These are phyloP conservation scores for Coelastrella sp. DNA, from an alignment of 139 green algal genomes.

Conservation along the genomic window DNA sequence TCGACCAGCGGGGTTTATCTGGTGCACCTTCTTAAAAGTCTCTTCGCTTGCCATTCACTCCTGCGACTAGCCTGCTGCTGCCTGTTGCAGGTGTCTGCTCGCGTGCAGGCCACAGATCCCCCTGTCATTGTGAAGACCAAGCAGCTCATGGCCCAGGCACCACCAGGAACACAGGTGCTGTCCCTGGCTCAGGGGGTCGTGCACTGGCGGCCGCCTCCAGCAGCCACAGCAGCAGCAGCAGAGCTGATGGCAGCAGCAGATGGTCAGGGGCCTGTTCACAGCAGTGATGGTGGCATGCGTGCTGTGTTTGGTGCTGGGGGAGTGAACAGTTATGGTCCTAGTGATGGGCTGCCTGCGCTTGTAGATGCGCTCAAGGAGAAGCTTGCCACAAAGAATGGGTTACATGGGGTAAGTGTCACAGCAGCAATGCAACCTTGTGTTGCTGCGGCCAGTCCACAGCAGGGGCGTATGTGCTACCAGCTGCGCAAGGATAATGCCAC, in stretches of 20 bases:
- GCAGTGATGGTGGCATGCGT: background rate
- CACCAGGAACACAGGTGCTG: conserved; percentile 43
- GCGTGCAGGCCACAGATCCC: conserved; percentile 77
- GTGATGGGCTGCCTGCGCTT: conserved; percentile 84
- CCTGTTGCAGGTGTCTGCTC: conserved; percentile 62
- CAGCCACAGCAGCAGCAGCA: conserved; percentile 70
- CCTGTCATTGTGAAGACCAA: conserved; percentile 86
- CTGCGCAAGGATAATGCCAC: background rate
- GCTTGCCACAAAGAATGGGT: conserved; percentile 77
- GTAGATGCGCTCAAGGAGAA: conserved; percentile 82
- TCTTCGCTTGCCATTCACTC: no score
- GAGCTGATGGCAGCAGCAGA: conserved; percentile 35
- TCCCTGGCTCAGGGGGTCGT: conserved; percentile 80
- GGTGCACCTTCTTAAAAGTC: no score
- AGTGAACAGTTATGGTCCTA: conserved; percentile 77
- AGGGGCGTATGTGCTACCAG: no score
- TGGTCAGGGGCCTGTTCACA: conserved; percentile 55
- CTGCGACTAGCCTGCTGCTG: background rate
- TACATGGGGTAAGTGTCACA: conserved; percentile 63
- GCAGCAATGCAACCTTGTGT: background rate
- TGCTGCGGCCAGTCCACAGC: no score
- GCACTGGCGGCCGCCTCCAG: conserved; percentile 82
- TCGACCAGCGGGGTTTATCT: no score
- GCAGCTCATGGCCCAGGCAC: conserved; percentile 63
- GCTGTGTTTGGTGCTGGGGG: background rate